Percentiles rank a stretch among this genome's conserved stretches.
Evolutionary conservation across 257 asterid species (phyloP).

Genomic region (Solanum ahanhuiri): DNA sequence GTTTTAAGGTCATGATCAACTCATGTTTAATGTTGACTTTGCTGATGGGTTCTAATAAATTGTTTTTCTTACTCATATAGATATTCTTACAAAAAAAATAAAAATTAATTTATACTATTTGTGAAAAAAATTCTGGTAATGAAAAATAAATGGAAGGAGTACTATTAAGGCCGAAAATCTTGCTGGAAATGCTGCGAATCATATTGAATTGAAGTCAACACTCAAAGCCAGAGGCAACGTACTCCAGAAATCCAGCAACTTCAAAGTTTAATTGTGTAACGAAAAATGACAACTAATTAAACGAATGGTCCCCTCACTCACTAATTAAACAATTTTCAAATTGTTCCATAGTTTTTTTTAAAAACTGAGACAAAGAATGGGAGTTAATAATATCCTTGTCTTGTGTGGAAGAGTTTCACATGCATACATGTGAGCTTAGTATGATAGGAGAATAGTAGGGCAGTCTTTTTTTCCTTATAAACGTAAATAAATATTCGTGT

Average conservation of each 20-base stretch:
- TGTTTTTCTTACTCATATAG: neutral
- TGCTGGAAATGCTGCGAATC: neutral
- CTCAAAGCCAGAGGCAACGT: neutral
- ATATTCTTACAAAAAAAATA: neutral
- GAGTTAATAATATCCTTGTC: neutral
- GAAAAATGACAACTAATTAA: neutral
- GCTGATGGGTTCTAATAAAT: neutral
- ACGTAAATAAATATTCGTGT: neutral
- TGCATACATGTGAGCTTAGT: constrained; percentile 17
- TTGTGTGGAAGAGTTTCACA: constrained; percentile 7
- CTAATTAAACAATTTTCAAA: too few species aligned
- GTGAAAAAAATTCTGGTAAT: neutral
- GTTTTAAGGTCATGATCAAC: neutral
- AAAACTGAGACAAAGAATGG: neutral
- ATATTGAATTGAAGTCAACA: neutral
- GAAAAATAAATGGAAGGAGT: neutral
- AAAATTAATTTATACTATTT: neutral
- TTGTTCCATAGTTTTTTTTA: too few species aligned
- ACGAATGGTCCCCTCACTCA: too few species aligned
- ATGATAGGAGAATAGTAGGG: neutral
- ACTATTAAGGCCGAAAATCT: neutral
- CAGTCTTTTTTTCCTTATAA: neutral
- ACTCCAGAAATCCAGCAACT: neutral
- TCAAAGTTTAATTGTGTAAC: neutral
- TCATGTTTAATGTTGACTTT: neutral